These are phyloP conservation scores for Hevea brasiliensis DNA, from an alignment of 345 rosid species.

Conservation along the genomic window DNA sequence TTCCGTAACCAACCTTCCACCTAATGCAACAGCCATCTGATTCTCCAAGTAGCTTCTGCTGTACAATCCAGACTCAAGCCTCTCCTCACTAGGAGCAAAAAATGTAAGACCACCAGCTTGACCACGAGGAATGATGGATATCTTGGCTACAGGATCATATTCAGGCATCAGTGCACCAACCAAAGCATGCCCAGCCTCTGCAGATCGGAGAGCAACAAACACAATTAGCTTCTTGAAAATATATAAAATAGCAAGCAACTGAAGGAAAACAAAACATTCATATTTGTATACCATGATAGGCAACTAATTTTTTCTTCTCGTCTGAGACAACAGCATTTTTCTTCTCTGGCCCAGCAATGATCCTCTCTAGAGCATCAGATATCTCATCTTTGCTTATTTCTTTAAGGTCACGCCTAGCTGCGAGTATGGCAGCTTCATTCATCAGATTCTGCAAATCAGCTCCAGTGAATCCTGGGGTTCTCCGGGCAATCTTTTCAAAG, in stretches of 20 bases:
- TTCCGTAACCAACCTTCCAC: conserved; percentile 75
- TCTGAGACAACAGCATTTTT: conserved; percentile 96
- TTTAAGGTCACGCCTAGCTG: conserved; percentile 96
- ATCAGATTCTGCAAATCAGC: conserved; percentile 95
- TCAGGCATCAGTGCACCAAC: conserved; percentile 98
- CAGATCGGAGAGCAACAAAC: conserved; percentile 14
- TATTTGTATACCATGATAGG: conserved; percentile 67
- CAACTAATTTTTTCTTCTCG: conserved; percentile 87
- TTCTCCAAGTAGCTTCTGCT: conserved; percentile 97
- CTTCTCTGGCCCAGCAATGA: conserved; percentile 99
- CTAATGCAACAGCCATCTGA: conserved; percentile 98
- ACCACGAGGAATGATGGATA: conserved; percentile 95
- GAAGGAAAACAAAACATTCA: not conserved
- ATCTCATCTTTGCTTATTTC: conserved; percentile 98
- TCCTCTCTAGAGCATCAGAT: conserved; percentile 95
- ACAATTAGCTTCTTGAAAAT: conserved; percentile 3
- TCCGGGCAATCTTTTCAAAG: conserved; percentile 89
- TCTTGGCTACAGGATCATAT: conserved; percentile 94
- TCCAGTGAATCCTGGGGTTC: conserved; percentile 96
- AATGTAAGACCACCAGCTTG: conserved; percentile 99
- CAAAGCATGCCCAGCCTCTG: conserved; percentile 98
- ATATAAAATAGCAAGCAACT: not conserved
- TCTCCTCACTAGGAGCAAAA: conserved; percentile 95
- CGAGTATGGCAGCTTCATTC: conserved; percentile 98
- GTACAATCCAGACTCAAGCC: conserved; percentile 95